Percentiles rank a stretch among this genome's conserved stretches.
Conservation (phyloP, 83 land plant species). For the Diphasiastrum complanatum region DNA sequence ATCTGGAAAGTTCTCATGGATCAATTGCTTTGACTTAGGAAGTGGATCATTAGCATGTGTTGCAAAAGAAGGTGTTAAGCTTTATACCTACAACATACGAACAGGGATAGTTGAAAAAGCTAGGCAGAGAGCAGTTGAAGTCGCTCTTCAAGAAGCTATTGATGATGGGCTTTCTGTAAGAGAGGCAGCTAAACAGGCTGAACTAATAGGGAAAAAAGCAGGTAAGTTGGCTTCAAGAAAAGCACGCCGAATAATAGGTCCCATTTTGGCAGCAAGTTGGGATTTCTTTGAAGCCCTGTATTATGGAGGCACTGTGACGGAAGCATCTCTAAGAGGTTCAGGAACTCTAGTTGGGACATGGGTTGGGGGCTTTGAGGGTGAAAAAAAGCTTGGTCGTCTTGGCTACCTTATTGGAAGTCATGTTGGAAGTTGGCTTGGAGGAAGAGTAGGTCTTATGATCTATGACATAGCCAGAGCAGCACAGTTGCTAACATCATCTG, state of each 20-base stretch:
- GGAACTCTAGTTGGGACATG: constrained; percentile 85
- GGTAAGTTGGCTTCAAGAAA: constrained; percentile 62
- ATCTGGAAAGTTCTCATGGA: constrained; percentile 68
- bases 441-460: constrained; percentile 79
- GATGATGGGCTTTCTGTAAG: constrained; percentile 42
- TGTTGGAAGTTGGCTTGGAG: constrained; percentile 89
- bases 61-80: constrained; percentile 74
- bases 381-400: constrained; percentile 65
- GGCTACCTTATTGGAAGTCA: constrained; percentile 87
- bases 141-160: constrained; percentile 52
- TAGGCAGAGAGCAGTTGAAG: constrained; percentile 50
- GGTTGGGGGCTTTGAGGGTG: constrained; percentile 69
- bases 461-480: constrained; percentile 71
- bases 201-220: constrained; percentile 56
- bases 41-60: constrained; percentile 74
- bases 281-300: constrained; percentile 91
- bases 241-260: constrained; percentile 80
- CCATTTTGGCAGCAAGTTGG: constrained; percentile 72
- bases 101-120: constrained; percentile 58
- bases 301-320: constrained; percentile 73
- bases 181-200: constrained; percentile 66
- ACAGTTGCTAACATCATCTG: constrained; percentile 28
- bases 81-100: constrained; percentile 66
- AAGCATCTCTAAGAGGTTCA: constrained; percentile 61
- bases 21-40: constrained; percentile 78